Evolutionary conservation across 495 filamentous ascomycete genomes (phyloP), one percentile per base, ranked within the genome.

Genomic region (Xylaria telfairii): DNA sequence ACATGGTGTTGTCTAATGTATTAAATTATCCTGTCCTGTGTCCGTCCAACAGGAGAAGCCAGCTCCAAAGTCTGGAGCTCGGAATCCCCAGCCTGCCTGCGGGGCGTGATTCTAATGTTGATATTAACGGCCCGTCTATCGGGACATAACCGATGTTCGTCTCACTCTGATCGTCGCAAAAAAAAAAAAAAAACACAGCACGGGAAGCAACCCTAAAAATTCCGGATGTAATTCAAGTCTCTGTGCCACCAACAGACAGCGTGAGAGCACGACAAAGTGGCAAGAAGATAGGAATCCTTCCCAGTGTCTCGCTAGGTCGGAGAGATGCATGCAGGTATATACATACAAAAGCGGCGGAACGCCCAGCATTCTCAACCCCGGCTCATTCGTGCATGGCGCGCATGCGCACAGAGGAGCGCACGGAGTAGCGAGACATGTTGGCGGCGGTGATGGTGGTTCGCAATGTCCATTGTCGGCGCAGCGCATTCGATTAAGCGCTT

Each of bases 401-500:
- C 57, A 62, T 44, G 67, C 24, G 57, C 67, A 69, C 76, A 51
- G 42, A 56, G 53, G 54, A 70, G 67, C 24, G 57, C 67, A 69
- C 76, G 41, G 42, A 56, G 53, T 60, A 70, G 68, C 68, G 62
- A 65, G 62, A 28, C 70, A 71, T 65, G 56, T 68, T 71, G 30
- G 67, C 73, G 68, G 73, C 74, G 74, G 70, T 74, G 51, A 67
- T 34, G 72, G 51, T 65, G 44, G 34, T 60, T 68, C 53, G 51
- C 65, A 62, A 62, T 65, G 57, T 34, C 59, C 72, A 68, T 70
- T 72, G 68, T 74, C 70, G 69, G 71, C 57, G 71, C 65, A 30
- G 41, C 68, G 70, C 71, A 72, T 66, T 70, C 44, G 64, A 56
- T 66, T 77, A 77, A 77, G 76, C 76, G 76, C 76, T 69, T 70